Base-by-base conservation (phyloP, 169 alveolate species). In the Theileria orientalis region DNA sequence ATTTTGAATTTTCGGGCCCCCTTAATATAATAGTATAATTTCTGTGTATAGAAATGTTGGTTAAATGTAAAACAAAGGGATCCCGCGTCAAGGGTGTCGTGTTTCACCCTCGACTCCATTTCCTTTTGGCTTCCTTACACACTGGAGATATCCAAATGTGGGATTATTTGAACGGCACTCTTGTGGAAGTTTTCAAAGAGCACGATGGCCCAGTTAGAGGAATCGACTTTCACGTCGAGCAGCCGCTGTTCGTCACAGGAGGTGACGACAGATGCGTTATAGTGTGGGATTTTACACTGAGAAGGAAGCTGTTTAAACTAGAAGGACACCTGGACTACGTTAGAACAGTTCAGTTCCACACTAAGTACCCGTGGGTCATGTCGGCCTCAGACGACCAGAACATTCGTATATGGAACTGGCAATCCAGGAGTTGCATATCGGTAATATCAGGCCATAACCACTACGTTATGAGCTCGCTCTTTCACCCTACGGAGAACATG, bases 171-270 rank as follows among this genome's bases (percentile, higher is more conserved):
- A 92, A 94, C 42, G 90, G 93, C 6, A 67, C 92, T 14, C 70
- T 92, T 33, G 88, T 92, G 25, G 95, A 92, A 14, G 90, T 84
- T 27, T 96, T 92, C 83, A 92, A 85, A 66, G 97, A 94, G 42
- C 99, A 97, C 83, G 99, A 95, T 57, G 99, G 99, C 2, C 99
- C 99, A 11, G 99, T 96, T 8, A 92, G 99, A 84, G 96, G 98
- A 29, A 90, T 96, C 9, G 94, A 92, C 75, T 97, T 97, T 74
- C 99, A 97, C 74, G 70, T 71, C 1, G 87, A 94, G 61, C 97
- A 96, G 70, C 98, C 99, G 40, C 90, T 97, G 25, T 97, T 97
- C 68, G 98, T 94, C 27, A 94, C 98, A 54, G 99, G 99, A n/a
- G 98, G 98, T 37, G 99, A 97, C 85, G 99, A 97, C 70, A 92